Evolutionary conservation across 768 basidiomycete species (phyloP), one percentile per base, ranked within the genome.

Genomic region (Kwoniella botswanensis): DNA sequence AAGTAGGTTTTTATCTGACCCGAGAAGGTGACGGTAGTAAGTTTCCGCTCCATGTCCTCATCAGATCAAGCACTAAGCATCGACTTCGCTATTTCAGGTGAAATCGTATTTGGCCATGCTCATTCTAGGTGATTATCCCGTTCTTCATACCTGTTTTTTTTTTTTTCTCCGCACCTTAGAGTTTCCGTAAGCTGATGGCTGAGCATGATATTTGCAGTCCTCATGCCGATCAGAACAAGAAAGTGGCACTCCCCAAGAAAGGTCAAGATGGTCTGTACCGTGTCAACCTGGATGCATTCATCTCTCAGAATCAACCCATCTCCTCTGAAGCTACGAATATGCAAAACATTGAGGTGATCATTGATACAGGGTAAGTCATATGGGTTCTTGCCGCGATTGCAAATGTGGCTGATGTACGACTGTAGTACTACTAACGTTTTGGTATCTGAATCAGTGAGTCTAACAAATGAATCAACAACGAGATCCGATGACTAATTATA

Each of bases 291-390:
- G 67, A 68, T 26, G 26, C 55, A n/a, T 68, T 68, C 53, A 42
- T 67, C 2, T 29, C 58, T 12, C 29, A 54, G 0, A 35, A 52
- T 26, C 21, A 29, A 42, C 26, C 29, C 1, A 68, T 68, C 52
- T 29, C 55, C 4, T 35, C 26, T 42, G 24, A 24, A 5, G 41
- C 15, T 2, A 43, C 50, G n/a, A 22, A 62, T 3, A 68, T 68
- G 67, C 22, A 61, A 41, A 18, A 50, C 7, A 52, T 68, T 13
- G 60, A 68, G 3, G 67, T 68, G 17, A 57, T 68, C 50, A 15
- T 61, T 22, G 67, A 68, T 57, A 68, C 67, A 1, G 67, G 67
- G 67, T 68, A 44, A 35, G 67, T 54, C 13, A 21, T 12, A n/a
- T 12, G 22, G 15, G 7, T 35, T 12, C 64, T 65, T 35, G 44